Base-by-base conservation (phyloP, 192 early-diverging fungal genomes). In the Powellomyces hirtus region DNA sequence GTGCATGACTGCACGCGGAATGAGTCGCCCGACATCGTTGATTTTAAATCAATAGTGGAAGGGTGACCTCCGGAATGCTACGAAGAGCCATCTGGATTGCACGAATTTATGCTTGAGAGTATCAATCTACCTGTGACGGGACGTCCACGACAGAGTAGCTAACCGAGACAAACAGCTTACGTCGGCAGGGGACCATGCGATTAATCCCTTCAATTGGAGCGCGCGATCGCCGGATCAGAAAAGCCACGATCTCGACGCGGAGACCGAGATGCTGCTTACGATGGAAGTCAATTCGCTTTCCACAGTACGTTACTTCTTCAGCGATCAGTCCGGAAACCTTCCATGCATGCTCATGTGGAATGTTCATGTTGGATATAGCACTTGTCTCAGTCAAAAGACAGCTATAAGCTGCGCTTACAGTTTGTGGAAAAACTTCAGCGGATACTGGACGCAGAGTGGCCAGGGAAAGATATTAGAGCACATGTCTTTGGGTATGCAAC, bases 401-500 rank as follows among this genome's bases (percentile, higher is more conserved):
- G 40, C 22, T 42, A 60, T 14, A 16, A 65, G 31, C 29, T 50
- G 10, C 81, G 92, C 58, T 77, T 75, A 24, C 57, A 78, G 38
- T 89, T 95, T 74, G 84, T 94, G 26, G 75, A 82, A 13, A 96
- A 96, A 75, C 86, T 98, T 59, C 87, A 95, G 29, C 65, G 73
- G 4, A 87, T 98, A 11, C 65, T 98, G 68, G 80, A 88, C 26
- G 58, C 42, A 6, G 94, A 96, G 81, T 98, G 89, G 85, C 95
- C 93, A 6, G 85, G 79, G 53, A 80, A 82, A 58, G 81, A 90
- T 35, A 86, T 96, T 36, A 81, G 81, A 35, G 90, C 86, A 2
- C 89, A 96, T 74, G 76, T 94, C 26, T 98, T 98, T 85, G 95
- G 95, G 81, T 92, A 86, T n/a, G n/a, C n/a, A n/a, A n/a, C n/a